Evolutionary conservation across 345 rosid species (phyloP), one percentile per base, ranked within the genome.

Genomic region (Eucalyptus shirleyi): DNA sequence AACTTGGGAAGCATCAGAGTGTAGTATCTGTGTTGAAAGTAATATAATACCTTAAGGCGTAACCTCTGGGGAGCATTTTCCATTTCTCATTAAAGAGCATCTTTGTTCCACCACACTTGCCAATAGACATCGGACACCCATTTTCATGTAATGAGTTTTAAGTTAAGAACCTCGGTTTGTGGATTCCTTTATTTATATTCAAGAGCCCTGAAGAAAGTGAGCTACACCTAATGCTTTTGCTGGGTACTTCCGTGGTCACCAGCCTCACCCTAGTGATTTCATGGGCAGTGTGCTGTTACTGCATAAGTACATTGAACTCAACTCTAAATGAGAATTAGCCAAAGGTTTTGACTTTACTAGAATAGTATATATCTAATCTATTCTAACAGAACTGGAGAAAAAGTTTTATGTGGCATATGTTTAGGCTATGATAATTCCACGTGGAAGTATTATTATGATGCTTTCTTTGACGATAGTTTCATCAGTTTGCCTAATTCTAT

Each of bases 1-100:
- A 97, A 92, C 98, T 96, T 90, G 97, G 98, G 94, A 83, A 94
- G 99, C 92, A 88, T 88, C 89, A 86, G 28, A 44, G 69, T 89
- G n/a, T 24, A 72, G 55, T 77, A 65, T 49, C 15, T 28, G 21
- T 47, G 24, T 44, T 34, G 49, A 42, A 37, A 59, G 19, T 32
- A 18, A 67, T 8, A 67, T 51, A 47, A 40, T 50, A 86, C 56
- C 37, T 16, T 86, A 51, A 45, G 12, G 44, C 4, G 32, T 86
- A 30, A 16, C 9, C 3, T 28, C 40, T 18, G 60, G 24, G 53
- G 59, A 86, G 56, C 40, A 19, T 86, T 65, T 30, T 65, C 4
- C 34, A 15, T n/a, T 32, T 65, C 32, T 67, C 23, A 67, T 67
- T 67, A 67, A 32, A 67, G 42, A 32, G 42, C 12, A 10, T 44